A percentile compares a stretch with the other conserved stretches of the same genome.
Conservation (phyloP, 805 yeast species). For the Saturnispora diversa region DNA sequence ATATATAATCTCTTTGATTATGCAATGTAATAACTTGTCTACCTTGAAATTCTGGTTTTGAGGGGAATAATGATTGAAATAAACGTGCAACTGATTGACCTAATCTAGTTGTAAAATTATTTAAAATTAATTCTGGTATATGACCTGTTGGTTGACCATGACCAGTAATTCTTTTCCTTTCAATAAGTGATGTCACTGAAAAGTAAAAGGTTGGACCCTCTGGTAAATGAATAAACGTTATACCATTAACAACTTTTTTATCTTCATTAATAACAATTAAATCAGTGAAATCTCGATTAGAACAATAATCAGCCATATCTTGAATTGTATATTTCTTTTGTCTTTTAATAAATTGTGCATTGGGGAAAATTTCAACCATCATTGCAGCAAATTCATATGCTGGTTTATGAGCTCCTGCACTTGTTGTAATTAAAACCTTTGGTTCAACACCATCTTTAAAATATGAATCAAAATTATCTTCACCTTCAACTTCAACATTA, state of each 20-base stretch:
- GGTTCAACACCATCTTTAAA: constrained; percentile 53
- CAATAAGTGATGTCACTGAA: constrained; percentile 66
- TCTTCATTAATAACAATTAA: constrained; percentile 87
- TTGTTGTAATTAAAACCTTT: constrained; percentile 84
- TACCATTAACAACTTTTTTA: constrained; percentile 83
- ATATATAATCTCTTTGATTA: constrained; percentile 91
- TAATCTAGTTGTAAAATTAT: constrained; percentile 85
- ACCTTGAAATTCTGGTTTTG: constrained; percentile 87
- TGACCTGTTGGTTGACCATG: constrained; percentile 91
- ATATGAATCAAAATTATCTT: constrained; percentile 56
- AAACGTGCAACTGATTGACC: constrained; percentile 91
- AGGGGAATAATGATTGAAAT: constrained; percentile 89
- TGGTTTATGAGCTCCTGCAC: constrained; percentile 71
- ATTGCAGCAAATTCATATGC: constrained; percentile 90
- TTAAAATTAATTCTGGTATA: constrained; percentile 83
- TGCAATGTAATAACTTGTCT: constrained; percentile 93
- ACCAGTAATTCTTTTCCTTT: constrained; percentile 68
- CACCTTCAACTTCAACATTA: constrained; percentile 46
- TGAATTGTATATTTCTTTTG: constrained; percentile 76
- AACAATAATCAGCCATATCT: constrained; percentile 78
- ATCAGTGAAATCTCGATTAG: constrained; percentile 81
- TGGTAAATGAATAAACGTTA: constrained; percentile 90
- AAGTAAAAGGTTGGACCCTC: constrained; percentile 94
- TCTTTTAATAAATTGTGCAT: constrained; percentile 78
- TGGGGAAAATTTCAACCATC: constrained; percentile 76